phyloP scores from a whole-genome alignment of 805 yeast species.

The Nakazawaea wickerhamii region DNA sequence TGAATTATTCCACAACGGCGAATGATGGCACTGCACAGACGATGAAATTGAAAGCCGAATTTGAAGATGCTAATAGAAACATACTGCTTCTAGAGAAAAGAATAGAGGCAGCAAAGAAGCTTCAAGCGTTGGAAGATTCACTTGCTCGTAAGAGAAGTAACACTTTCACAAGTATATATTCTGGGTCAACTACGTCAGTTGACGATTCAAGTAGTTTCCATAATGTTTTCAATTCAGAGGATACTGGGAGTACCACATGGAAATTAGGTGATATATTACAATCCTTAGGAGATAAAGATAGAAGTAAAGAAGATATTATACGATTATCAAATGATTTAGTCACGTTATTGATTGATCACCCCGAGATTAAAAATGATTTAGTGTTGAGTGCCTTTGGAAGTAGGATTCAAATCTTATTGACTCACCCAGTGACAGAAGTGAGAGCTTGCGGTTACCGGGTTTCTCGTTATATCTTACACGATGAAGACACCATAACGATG shows the following conservation, averaged over 20 bases:
- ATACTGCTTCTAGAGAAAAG: conserved; percentile 13
- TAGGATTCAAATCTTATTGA: conserved; percentile 54
- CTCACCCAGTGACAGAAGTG: conserved; percentile 53
- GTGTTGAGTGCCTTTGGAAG: conserved; percentile 51
- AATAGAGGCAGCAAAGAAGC: conserved; percentile 15
- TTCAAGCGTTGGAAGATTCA: conserved; percentile 20
- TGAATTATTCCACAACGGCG: neutral
- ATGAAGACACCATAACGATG: conserved; percentile 45
- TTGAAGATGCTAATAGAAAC: conserved; percentile 7
- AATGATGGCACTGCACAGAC: neutral
- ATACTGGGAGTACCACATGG: conserved; percentile 48
- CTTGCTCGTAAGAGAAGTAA: conserved; percentile 20
- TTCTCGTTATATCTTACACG: conserved; percentile 57
- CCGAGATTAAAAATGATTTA: conserved; percentile 59
- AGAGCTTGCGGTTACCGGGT: conserved; percentile 74
- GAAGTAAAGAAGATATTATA: conserved; percentile 44
- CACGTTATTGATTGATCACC: conserved; percentile 46
- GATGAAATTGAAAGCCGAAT: neutral
- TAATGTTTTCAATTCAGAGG: neutral
- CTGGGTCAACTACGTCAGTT: conserved; percentile 12
- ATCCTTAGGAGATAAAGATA: conserved; percentile 46
- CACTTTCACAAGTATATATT: conserved; percentile 18
- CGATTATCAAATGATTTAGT: conserved; percentile 64
- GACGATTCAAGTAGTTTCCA: conserved; percentile 4
- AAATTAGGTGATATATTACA: conserved; percentile 57